These are phyloP conservation scores for Penicillium fimorum DNA, from an alignment of 495 filamentous ascomycete genomes.

Conservation along the genomic window DNA sequence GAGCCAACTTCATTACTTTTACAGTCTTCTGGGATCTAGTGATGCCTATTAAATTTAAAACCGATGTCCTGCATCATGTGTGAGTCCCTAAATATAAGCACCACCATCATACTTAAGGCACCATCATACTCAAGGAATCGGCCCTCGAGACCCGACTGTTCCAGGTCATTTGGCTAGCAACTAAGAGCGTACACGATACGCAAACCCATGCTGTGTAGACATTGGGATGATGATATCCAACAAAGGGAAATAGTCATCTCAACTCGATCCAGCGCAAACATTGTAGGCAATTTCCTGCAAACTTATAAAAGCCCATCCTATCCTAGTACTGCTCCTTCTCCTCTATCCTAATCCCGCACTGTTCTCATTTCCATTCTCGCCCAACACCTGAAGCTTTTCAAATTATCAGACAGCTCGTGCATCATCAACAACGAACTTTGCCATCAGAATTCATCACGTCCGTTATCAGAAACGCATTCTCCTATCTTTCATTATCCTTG, in stretches of 20 bases:
- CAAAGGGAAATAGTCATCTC: not conserved
- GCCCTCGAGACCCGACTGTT: not conserved
- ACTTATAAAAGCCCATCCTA: conserved; percentile 3
- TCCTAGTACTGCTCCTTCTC: not conserved
- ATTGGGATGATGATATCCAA: not conserved
- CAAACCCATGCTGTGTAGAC: not conserved
- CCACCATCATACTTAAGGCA: not conserved
- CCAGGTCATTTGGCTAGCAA: not conserved
- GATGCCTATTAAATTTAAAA: not conserved
- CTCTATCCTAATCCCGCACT: conserved; percentile 3
- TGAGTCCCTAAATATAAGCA: not conserved
- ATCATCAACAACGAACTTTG: not conserved
- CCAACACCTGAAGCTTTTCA: not conserved
- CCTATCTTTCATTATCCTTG: not conserved
- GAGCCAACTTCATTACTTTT: not conserved
- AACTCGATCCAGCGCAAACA: not conserved
- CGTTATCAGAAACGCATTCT: not conserved
- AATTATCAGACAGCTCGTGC: not conserved
- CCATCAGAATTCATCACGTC: not conserved
- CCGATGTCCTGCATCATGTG: not conserved
- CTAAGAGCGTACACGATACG: not conserved
- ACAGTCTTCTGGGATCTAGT: not conserved
- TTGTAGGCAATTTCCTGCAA: conserved; percentile 4
- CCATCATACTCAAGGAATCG: not conserved
- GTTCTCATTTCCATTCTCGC: not conserved